Evolutionary conservation across 1,139 yeast genomes (phyloP).

Genomic region (Pichia sp.): DNA sequence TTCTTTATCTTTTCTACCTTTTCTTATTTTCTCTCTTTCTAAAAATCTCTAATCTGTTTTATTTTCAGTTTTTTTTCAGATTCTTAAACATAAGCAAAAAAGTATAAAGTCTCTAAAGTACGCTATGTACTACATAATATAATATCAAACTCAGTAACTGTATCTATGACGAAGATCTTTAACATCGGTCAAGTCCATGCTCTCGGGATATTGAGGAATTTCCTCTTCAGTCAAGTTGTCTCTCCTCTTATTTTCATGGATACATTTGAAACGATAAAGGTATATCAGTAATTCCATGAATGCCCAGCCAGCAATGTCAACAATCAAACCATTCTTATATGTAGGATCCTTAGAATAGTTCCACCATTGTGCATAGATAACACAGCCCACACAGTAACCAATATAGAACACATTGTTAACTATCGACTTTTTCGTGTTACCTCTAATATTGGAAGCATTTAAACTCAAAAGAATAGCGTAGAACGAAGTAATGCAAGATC

Average conservation of each 20-base stretch:
- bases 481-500: constrained; percentile 1
- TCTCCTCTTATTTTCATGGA: constrained; percentile 40
- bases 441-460: constrained; percentile 39
- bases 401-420: constrained; percentile 54
- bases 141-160: constrained; percentile 16
- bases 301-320: constrained; percentile 37
- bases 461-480: constrained; percentile 7
- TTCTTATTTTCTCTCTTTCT: neutral
- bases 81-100: neutral
- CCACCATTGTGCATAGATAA: constrained; percentile 5
- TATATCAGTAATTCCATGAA: constrained; percentile 19
- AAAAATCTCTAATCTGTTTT: neutral
- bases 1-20: neutral
- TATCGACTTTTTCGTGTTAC: constrained; percentile 64
- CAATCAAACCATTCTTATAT: constrained; percentile 43
- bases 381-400: constrained; percentile 51
- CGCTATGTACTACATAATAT: too few species aligned
- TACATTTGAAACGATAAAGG: constrained; percentile 35
- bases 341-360: constrained; percentile 43
- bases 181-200: constrained; percentile 26
- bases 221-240: constrained; percentile 31
- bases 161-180: constrained; percentile 27
- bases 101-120: neutral
- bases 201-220: constrained; percentile 20
- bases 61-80: neutral